Evolutionary conservation across 139 green algal genomes (phyloP), one percentile per base, ranked within the genome.

Genomic region (Coccomyxa sp.): DNA sequence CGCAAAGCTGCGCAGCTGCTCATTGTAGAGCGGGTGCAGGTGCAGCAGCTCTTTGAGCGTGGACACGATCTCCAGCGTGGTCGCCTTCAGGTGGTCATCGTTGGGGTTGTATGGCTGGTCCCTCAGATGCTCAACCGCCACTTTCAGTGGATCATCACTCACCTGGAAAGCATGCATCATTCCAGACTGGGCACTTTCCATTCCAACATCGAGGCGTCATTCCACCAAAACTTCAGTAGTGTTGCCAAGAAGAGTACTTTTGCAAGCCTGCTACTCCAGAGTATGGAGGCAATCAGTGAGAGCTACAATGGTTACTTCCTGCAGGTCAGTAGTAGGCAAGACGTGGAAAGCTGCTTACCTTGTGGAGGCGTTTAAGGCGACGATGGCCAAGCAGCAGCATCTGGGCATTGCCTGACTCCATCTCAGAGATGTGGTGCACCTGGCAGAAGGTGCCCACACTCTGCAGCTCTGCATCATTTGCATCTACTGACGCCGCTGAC

Each of bases 21-120:
- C 96, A 31, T 93, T 95, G 88, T 99, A 98, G 67, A 99, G 90
- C 58, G 96, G 96, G 88, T 99, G 97, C 85, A 97, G 88, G 67
- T 94, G 90, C 79, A 99, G 88, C 74, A 99, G 89, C 63, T 98
- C 95, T 81, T 97, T 97, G 79, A 99, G 92, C 28, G 95, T 98
- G 86, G 90, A 92, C 31, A 99, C 93, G 18, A 98, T 89, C 89
- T 99, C 96, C 94, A 99, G 97, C 74, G 89, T 91, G 63, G 96
- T 99, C 15, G 96, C 93, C 83, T 97, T 97, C 58, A 98, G 82
- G 80, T 94, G 90, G 86, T 98, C 95, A 76, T 96, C 91, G 59
- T 91, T 85, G 23, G 85, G 57, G 74, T 94, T 89, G 87, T 98
- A 98, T 0, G 84, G 60, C 78, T 94, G 85, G 82, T 99, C 95